Conservation (phyloP, 2,329 filamentous ascomycete genomes). For the Apiospora rasikravindrae region DNA sequence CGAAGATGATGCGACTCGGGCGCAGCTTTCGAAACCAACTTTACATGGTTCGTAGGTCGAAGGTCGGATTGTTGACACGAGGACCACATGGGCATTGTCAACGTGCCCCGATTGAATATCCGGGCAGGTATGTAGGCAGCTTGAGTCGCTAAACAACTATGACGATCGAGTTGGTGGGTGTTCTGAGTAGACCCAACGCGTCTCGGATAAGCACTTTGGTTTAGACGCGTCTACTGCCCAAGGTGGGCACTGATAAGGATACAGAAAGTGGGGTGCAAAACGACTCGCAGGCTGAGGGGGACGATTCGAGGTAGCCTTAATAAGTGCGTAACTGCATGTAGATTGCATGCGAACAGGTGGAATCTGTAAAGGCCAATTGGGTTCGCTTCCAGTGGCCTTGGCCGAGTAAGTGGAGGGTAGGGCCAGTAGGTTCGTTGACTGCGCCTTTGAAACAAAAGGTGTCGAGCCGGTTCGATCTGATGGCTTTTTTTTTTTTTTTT, state of each 20-base stretch:
- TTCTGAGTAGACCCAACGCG: not conserved
- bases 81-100: not conserved
- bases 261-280: not conserved
- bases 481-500: too few species aligned
- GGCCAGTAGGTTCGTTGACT: not conserved
- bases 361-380: not conserved
- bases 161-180: not conserved
- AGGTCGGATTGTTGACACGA: not conserved
- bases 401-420: not conserved
- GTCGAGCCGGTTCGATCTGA: not conserved
- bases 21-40: not conserved
- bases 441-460: not conserved
- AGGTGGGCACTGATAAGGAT: not conserved
- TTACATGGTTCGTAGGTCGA: not conserved
- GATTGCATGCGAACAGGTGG: not conserved
- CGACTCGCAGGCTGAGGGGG: not conserved
- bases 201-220: conserved; percentile 1
- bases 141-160: not conserved
- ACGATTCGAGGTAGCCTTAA: not conserved
- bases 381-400: conserved; percentile 3
- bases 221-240: not conserved
- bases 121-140: not conserved
- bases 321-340: not conserved
- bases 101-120: not conserved
- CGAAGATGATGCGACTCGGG: not conserved